Conservation (phyloP, 73 alveolate genomes). For the Tetrahymena elliotti region DNA sequence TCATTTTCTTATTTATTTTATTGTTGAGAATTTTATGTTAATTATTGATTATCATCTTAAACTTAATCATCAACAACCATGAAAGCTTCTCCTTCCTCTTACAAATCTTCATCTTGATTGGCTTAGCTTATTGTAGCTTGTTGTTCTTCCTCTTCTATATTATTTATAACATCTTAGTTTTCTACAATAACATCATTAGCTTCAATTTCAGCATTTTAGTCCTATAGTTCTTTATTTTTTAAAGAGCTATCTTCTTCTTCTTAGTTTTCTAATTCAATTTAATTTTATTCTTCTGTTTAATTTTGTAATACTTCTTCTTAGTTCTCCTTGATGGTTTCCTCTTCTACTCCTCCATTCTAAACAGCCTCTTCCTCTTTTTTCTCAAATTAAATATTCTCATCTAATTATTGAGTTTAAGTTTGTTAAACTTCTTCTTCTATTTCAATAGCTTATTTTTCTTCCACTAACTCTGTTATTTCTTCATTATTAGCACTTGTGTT, state of each 20-base stretch:
- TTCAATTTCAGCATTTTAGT: not conserved
- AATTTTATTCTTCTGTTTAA: not conserved
- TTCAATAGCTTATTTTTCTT: not conserved
- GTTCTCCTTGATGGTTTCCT: not conserved
- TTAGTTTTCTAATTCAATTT: not conserved
- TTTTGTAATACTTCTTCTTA: not conserved
- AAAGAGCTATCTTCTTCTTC: not conserved
- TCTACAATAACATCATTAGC: not conserved
- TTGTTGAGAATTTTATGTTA: not conserved
- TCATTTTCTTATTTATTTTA: not conserved
- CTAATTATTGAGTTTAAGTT: not conserved
- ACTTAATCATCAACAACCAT: not conserved
- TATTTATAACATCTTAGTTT: not conserved
- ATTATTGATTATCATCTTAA: not conserved
- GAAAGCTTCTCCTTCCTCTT: not conserved
- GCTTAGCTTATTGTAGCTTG: not conserved
- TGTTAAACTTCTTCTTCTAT: not conserved
- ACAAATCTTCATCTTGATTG: not conserved
- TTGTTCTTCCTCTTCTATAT: not conserved
- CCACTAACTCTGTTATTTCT: not conserved
- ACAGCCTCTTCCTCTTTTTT: not conserved
- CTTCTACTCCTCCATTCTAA: not conserved
- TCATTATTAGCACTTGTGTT: not conserved
- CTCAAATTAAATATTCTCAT: not conserved
- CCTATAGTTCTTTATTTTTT: not conserved